These are phyloP conservation scores for Chlamydomonas asymmetrica DNA, from an alignment of 139 green algal genomes.

Conservation along the genomic window DNA sequence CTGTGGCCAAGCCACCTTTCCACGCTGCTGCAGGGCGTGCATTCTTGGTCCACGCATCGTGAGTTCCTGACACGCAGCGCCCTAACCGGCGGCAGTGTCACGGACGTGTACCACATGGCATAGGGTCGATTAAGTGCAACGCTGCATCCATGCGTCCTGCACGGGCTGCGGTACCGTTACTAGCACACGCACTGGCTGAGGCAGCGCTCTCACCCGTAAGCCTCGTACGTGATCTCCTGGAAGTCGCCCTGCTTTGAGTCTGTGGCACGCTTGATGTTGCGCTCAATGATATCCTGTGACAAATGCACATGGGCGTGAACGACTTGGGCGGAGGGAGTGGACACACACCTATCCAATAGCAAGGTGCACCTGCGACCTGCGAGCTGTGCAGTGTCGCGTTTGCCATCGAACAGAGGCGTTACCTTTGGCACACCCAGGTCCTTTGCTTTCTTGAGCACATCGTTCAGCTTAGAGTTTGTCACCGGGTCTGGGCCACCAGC, in stretches of 20 bases:
- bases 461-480: slow-evolving; percentile 70
- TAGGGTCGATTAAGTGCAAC: too few relatives aligned
- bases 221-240: slow-evolving; percentile 77
- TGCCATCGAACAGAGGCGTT: not conserved
- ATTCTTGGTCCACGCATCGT: too few relatives aligned
- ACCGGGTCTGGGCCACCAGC: slow-evolving; percentile 71
- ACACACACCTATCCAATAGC: not conserved
- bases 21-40: too few relatives aligned
- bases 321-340: not conserved
- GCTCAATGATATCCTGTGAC: slow-evolving; percentile 93
- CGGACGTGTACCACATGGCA: too few relatives aligned
- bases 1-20: too few relatives aligned
- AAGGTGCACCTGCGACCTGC: too few relatives aligned
- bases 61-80: too few relatives aligned
- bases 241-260: slow-evolving; percentile 69
- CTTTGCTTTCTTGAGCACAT: slow-evolving; percentile 72
- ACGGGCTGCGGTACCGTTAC: too few relatives aligned
- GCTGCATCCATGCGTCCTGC: too few relatives aligned
- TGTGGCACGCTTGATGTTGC: slow-evolving; percentile 86
- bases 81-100: too few relatives aligned
- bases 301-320: slow-evolving; percentile 24
- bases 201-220: too few relatives aligned
- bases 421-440: slow-evolving; percentile 65
- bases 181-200: too few relatives aligned
- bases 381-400: not conserved